Evolutionary conservation across 495 filamentous ascomycete species (phyloP).

Genomic region (Mycothermus thermophilus): DNA sequence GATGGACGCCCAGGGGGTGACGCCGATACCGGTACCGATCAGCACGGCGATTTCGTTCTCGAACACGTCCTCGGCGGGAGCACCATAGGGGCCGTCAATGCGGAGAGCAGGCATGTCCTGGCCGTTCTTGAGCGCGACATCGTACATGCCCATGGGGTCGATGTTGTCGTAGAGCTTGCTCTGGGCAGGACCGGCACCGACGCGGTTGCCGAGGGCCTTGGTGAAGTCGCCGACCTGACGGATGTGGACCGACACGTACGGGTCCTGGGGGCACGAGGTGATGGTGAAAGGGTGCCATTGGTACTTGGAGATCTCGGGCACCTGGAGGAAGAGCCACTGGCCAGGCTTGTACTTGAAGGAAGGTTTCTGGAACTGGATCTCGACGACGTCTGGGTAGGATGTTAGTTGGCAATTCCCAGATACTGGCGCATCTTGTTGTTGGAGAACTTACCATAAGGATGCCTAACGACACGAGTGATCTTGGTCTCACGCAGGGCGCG

Average conservation of each 20-base stretch:
- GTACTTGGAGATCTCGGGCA: constrained; percentile 69
- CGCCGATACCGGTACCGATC: constrained; percentile 93
- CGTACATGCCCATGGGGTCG: constrained; percentile 94
- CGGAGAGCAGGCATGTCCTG: constrained; percentile 77
- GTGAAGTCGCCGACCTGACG: constrained; percentile 97
- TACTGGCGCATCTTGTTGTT: background rate
- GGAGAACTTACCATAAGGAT: constrained; percentile 71
- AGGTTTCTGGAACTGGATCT: constrained; percentile 93
- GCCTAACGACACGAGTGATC: constrained; percentile 85
- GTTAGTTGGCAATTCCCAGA: constrained; percentile 20
- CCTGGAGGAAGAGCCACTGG: constrained; percentile 93
- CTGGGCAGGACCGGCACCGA: constrained; percentile 78
- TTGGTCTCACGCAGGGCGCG: constrained; percentile 66
- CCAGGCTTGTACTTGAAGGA: constrained; percentile 97
- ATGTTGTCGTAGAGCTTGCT: constrained; percentile 74
- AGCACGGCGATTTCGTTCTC: constrained; percentile 97
- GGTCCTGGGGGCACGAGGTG: constrained; percentile 92
- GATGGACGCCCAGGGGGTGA: constrained; percentile 94
- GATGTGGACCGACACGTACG: constrained; percentile 86
- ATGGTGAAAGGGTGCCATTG: constrained; percentile 99
- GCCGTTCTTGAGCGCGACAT: constrained; percentile 88
- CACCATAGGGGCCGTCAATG: constrained; percentile 93
- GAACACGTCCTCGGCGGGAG: constrained; percentile 92
- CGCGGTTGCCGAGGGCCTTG: constrained; percentile 69
- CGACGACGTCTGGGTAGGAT: constrained; percentile 60